A percentile compares a stretch with the other conserved stretches of the same genome.
Conservation (phyloP, 345 rosid species). For the Punica granatum region DNA sequence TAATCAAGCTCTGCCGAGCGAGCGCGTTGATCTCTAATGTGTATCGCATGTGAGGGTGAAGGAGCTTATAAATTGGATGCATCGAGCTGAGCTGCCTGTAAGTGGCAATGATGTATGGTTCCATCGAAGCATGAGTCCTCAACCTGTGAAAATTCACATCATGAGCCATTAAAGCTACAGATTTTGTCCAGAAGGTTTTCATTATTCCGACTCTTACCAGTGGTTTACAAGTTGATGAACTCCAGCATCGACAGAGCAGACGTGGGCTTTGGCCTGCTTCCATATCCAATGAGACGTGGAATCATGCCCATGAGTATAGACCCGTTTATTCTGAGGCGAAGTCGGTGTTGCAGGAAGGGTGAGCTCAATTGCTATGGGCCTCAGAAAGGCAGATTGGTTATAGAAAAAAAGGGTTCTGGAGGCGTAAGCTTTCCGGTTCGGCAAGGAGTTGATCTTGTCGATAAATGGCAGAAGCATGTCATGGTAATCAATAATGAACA, state of each 20-base stretch:
- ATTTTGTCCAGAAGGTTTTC: neutral
- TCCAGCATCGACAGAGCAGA: slow-evolving; percentile 80
- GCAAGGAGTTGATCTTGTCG: slow-evolving; percentile 60
- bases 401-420: slow-evolving; percentile 68
- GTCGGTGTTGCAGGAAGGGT: slow-evolving; percentile 60
- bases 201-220: slow-evolving; percentile 39
- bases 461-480: slow-evolving; percentile 82
- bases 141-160: slow-evolving; percentile 40
- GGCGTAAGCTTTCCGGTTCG: slow-evolving; percentile 72
- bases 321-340: slow-evolving; percentile 39
- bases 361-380: slow-evolving; percentile 85
- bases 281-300: slow-evolving; percentile 88
- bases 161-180: neutral
- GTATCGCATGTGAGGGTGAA: slow-evolving; percentile 91
- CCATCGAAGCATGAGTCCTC: slow-evolving; percentile 92
- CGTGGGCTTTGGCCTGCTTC: slow-evolving; percentile 97
- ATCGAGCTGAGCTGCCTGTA: slow-evolving; percentile 78
- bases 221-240: slow-evolving; percentile 92
- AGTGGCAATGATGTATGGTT: slow-evolving; percentile 80
- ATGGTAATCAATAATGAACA: slow-evolving; percentile 78
- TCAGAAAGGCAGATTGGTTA: slow-evolving; percentile 32
- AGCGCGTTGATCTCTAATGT: slow-evolving; percentile 85
- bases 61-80: slow-evolving; percentile 82
- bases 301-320: slow-evolving; percentile 69
- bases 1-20: slow-evolving; percentile 80